phyloP scores from a whole-genome alignment of 495 filamentous ascomycete genomes.

The Alectoria sarmentosa region DNA sequence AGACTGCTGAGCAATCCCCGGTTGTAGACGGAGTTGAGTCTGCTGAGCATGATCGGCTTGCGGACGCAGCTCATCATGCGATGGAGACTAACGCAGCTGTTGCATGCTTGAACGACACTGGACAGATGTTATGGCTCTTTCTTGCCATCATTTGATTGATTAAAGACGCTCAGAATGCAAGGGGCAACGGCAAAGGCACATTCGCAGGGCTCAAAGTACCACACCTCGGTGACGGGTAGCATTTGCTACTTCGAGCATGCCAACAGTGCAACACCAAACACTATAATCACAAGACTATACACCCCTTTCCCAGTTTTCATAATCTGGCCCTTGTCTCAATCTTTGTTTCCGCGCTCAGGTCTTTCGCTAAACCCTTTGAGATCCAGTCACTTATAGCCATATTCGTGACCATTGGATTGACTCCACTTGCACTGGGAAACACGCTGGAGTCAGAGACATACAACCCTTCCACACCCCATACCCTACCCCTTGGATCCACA shows the following conservation, averaged over 20 bases:
- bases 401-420: constrained; percentile 89
- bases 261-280: background rate
- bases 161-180: too few relatives aligned
- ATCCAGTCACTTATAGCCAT: constrained; percentile 76
- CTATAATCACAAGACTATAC: background rate
- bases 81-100: too few relatives aligned
- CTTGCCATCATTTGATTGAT: too few relatives aligned
- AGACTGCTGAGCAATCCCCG: too few relatives aligned
- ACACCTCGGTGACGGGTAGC: background rate
- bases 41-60: too few relatives aligned
- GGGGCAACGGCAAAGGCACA: too few relatives aligned
- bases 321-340: background rate
- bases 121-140: too few relatives aligned
- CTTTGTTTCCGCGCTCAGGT: background rate
- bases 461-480: constrained; percentile 68
- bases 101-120: too few relatives aligned
- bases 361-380: constrained; percentile 40
- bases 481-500: constrained; percentile 64
- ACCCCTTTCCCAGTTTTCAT: background rate
- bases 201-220: too few relatives aligned
- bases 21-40: too few relatives aligned
- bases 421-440: constrained; percentile 82
- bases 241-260: background rate
- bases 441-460: constrained; percentile 84
- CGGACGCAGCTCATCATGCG: too few relatives aligned